phyloP scores from a whole-genome alignment of 768 basidiomycete genomes.

The Tylopilus plumbeoviolaceoides region DNA sequence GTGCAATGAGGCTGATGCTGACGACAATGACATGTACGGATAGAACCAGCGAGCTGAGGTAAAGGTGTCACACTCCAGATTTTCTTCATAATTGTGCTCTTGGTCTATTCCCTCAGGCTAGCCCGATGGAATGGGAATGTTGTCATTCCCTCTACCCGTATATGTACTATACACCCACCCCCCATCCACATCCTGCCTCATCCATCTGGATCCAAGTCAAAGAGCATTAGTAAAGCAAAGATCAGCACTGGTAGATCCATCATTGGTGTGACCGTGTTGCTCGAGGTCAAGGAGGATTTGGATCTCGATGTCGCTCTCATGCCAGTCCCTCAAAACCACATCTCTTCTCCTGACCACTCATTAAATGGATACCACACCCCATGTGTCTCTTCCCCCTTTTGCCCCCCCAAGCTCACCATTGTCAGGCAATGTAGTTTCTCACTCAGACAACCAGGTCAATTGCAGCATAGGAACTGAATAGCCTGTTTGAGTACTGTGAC shows the following conservation, averaged over 20 bases:
- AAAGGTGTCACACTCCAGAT: background rate
- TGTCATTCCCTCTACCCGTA: background rate
- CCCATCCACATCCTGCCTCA: conserved; percentile 12
- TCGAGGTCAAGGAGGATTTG: conserved; percentile 50
- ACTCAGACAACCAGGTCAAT: too few relatives aligned
- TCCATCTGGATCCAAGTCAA: conserved; percentile 28
- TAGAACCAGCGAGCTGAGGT: background rate
- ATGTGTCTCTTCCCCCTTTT: conserved; percentile 23
- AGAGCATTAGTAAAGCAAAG: conserved; percentile 26
- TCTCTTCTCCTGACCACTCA: conserved; percentile 11
- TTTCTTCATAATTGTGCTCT: background rate
- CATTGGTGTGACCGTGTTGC: conserved; percentile 48
- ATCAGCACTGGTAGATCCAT: conserved; percentile 40
- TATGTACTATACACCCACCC: conserved; percentile 2
- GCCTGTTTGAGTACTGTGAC: too few relatives aligned
- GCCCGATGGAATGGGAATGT: background rate
- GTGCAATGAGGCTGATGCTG: background rate
- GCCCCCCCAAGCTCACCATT: conserved; percentile 22
- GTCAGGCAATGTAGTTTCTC: conserved; percentile 30
- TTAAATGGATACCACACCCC: conserved; percentile 14
- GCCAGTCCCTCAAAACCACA: conserved; percentile 15
- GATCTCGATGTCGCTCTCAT: conserved; percentile 19
- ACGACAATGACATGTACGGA: conserved; percentile 1
- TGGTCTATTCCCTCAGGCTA: background rate
- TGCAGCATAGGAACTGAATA: too few relatives aligned